Evolutionary conservation across 2,329 filamentous ascomycete genomes (phyloP), one percentile per base, ranked within the genome.

Genomic region (Elsinoe perseae): DNA sequence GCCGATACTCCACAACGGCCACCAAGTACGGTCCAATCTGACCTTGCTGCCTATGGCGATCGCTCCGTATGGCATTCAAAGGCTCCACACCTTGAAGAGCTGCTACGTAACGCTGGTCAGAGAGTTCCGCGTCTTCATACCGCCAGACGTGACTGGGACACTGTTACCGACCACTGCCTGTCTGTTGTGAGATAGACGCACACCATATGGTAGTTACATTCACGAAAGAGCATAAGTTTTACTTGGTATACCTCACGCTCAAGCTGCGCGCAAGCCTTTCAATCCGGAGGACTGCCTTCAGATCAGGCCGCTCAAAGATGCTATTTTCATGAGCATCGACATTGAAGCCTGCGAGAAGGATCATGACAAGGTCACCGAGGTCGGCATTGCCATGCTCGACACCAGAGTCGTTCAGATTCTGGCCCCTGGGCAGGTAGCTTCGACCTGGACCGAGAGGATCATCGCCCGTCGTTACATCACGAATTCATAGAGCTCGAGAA

Each of bases 401-500:
- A 90, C 86, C 1, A 68, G 72, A 18, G 77, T 81, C 50, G 69
- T 89, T 20, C 64, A 71, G 1, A 71, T 69, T 6, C 59, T 83
- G 0, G 64, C 80, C 0, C 86, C 87, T 2, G 87, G 87, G 0
- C 63, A 72, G 2, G 70, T 74, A 23, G 88, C 83, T 2, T 63
- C 73, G 38, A 77, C 82, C 32, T 96, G 91, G 90, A 80, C 81
- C 61, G 63, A 73, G 0, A 70, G 77, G 50, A 86, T 96, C 61
- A 10, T 52, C 30, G 28, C 48, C 14, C 18, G 20, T 8, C 48
- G 18, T 21, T 54, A 59, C 5, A 57, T 63, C 30, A 58, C 60
- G 42, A 20, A 16, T 57, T 63, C 9, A 57, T 58, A 4, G 32
- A 57, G 8, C 9, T 63, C 12, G 23, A 46, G 10, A 50, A 58